These are phyloP conservation scores for Fusarium sarcochroum DNA, from an alignment of 2,329 filamentous ascomycete species.

Conservation along the genomic window DNA sequence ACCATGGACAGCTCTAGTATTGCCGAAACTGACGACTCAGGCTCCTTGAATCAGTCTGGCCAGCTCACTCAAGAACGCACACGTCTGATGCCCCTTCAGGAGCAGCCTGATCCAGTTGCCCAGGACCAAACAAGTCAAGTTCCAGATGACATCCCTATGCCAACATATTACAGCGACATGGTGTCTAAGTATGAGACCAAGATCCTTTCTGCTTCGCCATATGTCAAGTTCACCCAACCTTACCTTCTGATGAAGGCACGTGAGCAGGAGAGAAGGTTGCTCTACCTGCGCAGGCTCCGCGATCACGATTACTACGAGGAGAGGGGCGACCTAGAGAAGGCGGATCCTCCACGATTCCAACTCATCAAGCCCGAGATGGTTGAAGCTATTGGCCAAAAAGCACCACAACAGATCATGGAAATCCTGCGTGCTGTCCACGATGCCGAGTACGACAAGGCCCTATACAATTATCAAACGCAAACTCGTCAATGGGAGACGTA, in stretches of 20 bases:
- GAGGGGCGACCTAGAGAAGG: constrained; percentile 70
- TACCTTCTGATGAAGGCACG: constrained; percentile 93
- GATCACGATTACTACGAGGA: constrained; percentile 79
- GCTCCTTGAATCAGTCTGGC: constrained; percentile 46
- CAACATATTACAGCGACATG: constrained; percentile 95
- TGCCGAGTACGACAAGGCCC: constrained; percentile 94
- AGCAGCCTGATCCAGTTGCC: constrained; percentile 59
- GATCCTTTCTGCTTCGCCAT: constrained; percentile 93
- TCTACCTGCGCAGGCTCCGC: constrained; percentile 84
- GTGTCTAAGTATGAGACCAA: constrained; percentile 94
- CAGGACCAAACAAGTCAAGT: constrained; percentile 71
- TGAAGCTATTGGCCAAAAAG: constrained; percentile 82
- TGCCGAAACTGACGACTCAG: constrained; percentile 48
- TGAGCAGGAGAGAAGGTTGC: constrained; percentile 87
- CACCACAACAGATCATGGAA: constrained; percentile 89
- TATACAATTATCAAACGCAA: constrained; percentile 94
- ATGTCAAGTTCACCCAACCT: constrained; percentile 94
- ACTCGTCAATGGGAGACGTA: constrained; percentile 97
- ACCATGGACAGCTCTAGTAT: constrained; percentile 50
- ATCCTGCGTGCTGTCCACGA: constrained; percentile 95
- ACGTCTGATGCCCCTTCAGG: constrained; percentile 57
- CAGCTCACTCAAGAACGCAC: constrained; percentile 45
- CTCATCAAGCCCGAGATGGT: constrained; percentile 97
- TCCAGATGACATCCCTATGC: constrained; percentile 84
- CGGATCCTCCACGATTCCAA: constrained; percentile 81